Evolutionary conservation across 495 filamentous ascomycete species (phyloP), one percentile per base, ranked within the genome.

Genomic region (Penicillium angulare): DNA sequence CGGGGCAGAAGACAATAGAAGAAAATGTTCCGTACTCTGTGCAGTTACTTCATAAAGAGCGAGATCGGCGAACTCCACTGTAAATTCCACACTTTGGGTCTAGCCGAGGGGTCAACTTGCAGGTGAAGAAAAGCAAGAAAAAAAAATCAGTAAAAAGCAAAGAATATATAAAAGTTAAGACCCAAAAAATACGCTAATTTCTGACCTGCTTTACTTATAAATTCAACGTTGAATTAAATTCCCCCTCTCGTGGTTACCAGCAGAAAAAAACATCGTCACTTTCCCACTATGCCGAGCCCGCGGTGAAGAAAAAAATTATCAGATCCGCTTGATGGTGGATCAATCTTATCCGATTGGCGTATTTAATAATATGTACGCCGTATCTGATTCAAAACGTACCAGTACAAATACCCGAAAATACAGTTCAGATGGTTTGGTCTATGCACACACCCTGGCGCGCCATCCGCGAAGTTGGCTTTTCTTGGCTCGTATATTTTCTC

Each of bases 31-130:
- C 38, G 38, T 24, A 41, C 24, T 40, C 38, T 21, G 38, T 24
- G 24, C 38, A 41, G 38, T 41, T 41, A 41, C 38, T 41, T 18
- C 16, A 41, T 41, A 41, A 12, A 41, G 41, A 18, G 41, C 41
- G 41, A 44, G 41, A 44, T 44, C 41, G 41, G 41, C 41, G 17
- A 18, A 15, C 17, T 23, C 31, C 24, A 32, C n/a, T n/a, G 41
- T 44, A 24, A 24, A 21, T 44, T 29, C 27, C 8, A 41, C 20
- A 7, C 13, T 24, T 26, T 24, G 4, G 12, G 38, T 41, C 38
- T 41, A 41, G 20, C 20, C 38, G 38, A 23, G 38, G 16, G 9
- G 12, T 41, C 13, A 13, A n/a, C 38, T n/a, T 41, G 38, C 38
- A 41, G 21, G n/a, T n/a, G n/a, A n/a, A n/a, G 13, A 24, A 15